phyloP scores from a whole-genome alignment of 805 yeast genomes.

The Pichia exigua region DNA sequence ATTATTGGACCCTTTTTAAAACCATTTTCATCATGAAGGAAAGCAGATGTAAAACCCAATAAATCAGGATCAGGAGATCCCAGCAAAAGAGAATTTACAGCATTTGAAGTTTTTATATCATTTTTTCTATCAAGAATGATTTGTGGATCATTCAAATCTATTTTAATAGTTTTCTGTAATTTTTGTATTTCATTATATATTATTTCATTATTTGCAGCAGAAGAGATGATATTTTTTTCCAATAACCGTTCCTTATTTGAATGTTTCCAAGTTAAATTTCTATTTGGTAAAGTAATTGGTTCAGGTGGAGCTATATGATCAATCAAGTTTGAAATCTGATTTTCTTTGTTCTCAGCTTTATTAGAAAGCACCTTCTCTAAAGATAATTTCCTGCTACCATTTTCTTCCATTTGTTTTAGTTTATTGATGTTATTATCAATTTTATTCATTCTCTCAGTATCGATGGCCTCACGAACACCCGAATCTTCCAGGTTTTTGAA shows the following conservation, averaged over 20 bases:
- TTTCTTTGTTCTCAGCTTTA: background rate
- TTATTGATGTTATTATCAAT: background rate
- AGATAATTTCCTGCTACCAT: background rate
- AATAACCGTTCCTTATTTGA: conserved; percentile 1
- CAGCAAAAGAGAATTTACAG: conserved; percentile 46
- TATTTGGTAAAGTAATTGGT: conserved; percentile 7
- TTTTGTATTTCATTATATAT: background rate
- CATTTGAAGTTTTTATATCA: conserved; percentile 19
- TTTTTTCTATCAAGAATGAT: conserved; percentile 20
- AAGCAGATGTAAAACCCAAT: conserved; percentile 62
- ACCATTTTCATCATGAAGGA: conserved; percentile 70
- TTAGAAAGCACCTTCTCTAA: background rate
- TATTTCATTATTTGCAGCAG: background rate
- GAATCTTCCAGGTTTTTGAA: conserved; percentile 3
- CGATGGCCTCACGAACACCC: conserved; percentile 3
- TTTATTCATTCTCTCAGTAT: conserved; percentile 2
- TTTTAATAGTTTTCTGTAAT: background rate
- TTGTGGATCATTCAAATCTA: conserved; percentile 3
- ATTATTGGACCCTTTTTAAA: conserved; percentile 76
- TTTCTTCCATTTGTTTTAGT: background rate
- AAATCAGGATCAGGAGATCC: conserved; percentile 79
- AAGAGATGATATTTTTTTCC: background rate
- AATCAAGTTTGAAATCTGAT: background rate
- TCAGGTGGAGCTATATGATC: background rate
- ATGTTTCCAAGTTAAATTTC: conserved; percentile 8